phyloP scores from a whole-genome alignment of 768 basidiomycete species.

The Mycena rebaudengoi region DNA sequence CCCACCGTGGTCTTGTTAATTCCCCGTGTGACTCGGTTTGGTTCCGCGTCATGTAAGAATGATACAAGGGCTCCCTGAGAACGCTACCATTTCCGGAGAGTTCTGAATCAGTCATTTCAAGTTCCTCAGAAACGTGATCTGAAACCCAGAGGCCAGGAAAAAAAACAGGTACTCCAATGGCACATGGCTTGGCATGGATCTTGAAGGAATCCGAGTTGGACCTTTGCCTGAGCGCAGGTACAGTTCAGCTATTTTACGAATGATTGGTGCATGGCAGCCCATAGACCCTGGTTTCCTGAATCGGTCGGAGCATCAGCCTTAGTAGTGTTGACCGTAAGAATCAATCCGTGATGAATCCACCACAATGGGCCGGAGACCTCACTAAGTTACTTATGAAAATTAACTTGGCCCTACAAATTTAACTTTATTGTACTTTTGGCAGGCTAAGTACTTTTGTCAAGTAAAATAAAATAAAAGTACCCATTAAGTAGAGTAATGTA shows the following conservation, averaged over 20 bases:
- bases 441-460: too few relatives aligned
- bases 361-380: too few relatives aligned
- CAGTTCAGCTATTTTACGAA: conserved; percentile 4
- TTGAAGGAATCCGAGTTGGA: too few relatives aligned
- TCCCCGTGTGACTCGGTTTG: not conserved
- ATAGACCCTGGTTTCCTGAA: conserved; percentile 7
- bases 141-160: not conserved
- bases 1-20: not conserved
- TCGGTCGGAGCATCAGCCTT: conserved; percentile 1
- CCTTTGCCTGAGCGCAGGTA: too few relatives aligned
- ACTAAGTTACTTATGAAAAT: too few relatives aligned
- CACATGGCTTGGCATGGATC: not conserved
- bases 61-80: not conserved
- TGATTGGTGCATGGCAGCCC: not conserved
- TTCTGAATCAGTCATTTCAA: not conserved
- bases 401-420: too few relatives aligned
- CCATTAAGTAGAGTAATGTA: too few relatives aligned
- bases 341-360: too few relatives aligned
- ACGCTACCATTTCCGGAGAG: not conserved
- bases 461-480: too few relatives aligned
- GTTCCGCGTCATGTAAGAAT: not conserved
- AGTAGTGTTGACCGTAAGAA: too few relatives aligned
- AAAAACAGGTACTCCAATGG: not conserved
- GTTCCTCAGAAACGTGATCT: not conserved
- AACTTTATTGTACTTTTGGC: too few relatives aligned